Conservation (phyloP, 768 basidiomycete genomes). For the Pulveroboletus sp. region DNA sequence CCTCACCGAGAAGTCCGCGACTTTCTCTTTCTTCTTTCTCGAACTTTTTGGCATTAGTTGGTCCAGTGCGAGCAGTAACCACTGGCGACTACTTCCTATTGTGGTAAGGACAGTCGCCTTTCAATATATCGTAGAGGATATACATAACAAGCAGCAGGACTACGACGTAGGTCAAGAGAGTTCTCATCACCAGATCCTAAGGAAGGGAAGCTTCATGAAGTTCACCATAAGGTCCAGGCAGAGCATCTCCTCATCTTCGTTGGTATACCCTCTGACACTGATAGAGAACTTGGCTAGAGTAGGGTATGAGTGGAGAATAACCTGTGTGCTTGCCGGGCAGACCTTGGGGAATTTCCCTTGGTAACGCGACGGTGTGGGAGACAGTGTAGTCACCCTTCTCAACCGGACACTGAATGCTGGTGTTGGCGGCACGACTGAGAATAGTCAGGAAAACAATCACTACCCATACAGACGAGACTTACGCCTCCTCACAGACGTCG, state of each 20-base stretch:
- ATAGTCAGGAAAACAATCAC: conserved; percentile 1
- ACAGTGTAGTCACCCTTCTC: conserved; percentile 66
- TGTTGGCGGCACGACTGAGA: conserved; percentile 66
- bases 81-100: conserved; percentile 3
- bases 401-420: conserved; percentile 81
- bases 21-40: conserved; percentile 84
- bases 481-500: conserved; percentile 94
- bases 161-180: background rate
- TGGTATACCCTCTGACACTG: conserved; percentile 62
- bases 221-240: conserved; percentile 79
- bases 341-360: conserved; percentile 88
- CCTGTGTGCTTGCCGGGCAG: conserved; percentile 10
- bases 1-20: conserved; percentile 77
- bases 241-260: conserved; percentile 65
- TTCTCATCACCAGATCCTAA: conserved; percentile 23
- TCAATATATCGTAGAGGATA: background rate
- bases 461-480: conserved; percentile 28
- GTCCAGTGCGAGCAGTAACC: background rate
- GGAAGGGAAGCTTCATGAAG: conserved; percentile 50
- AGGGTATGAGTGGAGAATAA: conserved; percentile 1
- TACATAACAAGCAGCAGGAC: conserved; percentile 6
- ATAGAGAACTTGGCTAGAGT: conserved; percentile 78
- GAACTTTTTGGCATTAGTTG: conserved; percentile 73
- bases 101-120: background rate
- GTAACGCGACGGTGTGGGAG: conserved; percentile 77